These are phyloP conservation scores for Neocallimastix lanati DNA, from an alignment of 192 early-diverging fungal genomes.

Conservation along the genomic window DNA sequence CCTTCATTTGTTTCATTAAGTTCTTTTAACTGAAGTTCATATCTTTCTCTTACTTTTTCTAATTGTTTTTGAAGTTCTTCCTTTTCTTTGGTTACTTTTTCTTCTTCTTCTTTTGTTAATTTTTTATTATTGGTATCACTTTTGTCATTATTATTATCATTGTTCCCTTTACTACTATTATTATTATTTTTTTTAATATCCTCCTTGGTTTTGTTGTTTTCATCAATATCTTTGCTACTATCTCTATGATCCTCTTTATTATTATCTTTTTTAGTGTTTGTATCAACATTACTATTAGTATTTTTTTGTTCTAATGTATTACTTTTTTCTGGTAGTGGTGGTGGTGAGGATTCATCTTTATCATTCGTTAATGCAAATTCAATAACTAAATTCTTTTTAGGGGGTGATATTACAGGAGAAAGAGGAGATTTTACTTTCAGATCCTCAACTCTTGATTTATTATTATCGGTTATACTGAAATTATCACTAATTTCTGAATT, in stretches of 20 bases:
- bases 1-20: neutral
- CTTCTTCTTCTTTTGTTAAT: too few species aligned
- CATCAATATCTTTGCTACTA: too few species aligned
- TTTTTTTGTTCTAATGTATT: too few species aligned
- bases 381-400: neutral
- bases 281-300: too few species aligned
- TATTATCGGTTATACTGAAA: neutral
- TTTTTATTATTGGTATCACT: too few species aligned
- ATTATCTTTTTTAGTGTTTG: too few species aligned
- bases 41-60: neutral
- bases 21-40: neutral
- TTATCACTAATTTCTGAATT: neutral
- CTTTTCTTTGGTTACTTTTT: neutral
- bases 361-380: neutral
- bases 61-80: neutral
- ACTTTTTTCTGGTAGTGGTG: too few species aligned
- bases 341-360: too few species aligned
- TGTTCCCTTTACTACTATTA: neutral
- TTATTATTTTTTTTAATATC: too few species aligned
- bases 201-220: too few species aligned
- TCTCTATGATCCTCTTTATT: too few species aligned
- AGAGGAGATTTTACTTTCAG: too few species aligned
- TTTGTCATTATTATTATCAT: neutral
- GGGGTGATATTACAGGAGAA: neutral
- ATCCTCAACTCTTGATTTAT: neutral